Base-by-base conservation (phyloP, 257 asterid genomes). In the Rauvolfia tetraphylla region DNA sequence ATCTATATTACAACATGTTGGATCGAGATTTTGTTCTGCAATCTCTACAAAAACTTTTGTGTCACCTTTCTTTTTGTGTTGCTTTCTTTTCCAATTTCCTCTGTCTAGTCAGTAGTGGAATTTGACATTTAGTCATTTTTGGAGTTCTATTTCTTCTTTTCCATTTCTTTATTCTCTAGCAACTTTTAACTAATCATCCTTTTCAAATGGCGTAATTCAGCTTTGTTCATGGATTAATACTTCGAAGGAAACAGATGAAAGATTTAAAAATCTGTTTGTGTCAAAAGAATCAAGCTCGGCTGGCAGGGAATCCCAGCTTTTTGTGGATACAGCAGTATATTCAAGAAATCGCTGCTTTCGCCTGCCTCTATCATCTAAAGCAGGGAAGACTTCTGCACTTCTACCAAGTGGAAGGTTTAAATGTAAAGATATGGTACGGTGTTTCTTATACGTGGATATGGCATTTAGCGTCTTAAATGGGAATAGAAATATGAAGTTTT, bases 331-430 rank as follows among this genome's bases (percentile, higher is more conserved):
- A 83, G 98, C 99, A 68, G 99, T 95, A 75, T 95, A 95, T 84
- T 49, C 98, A 69, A 88, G 99, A 86, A 95, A 95, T 75, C 98
- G 99, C 72, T 92, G 97, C 86, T 95, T 95, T 84, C 96, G 99
- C 81, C 86, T 95, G 73, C 90, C 88, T 71, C 85, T 95, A 69
- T 95, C 99, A 67, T 95, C 99, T 48, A 95, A 95, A 89, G 97
- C 99, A 39, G 94, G 98, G 85, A 95, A 92, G 84, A 87, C 66
- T 66, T 91, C 95, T 34, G 71, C 90, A 82, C 99, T 95, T 82
- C 68, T 87, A 54, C 97, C 99, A 31, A 95, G 89, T 88, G 94
- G 98, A 58, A 97, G 99, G 75, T 95, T 92, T 81, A 92, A 82
- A 86, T 88, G 98, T 77, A 89, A 87, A 88, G 89, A 81, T 81